phyloP scores from a whole-genome alignment of 2,329 filamentous ascomycete genomes.

The Aspergillus felis region DNA sequence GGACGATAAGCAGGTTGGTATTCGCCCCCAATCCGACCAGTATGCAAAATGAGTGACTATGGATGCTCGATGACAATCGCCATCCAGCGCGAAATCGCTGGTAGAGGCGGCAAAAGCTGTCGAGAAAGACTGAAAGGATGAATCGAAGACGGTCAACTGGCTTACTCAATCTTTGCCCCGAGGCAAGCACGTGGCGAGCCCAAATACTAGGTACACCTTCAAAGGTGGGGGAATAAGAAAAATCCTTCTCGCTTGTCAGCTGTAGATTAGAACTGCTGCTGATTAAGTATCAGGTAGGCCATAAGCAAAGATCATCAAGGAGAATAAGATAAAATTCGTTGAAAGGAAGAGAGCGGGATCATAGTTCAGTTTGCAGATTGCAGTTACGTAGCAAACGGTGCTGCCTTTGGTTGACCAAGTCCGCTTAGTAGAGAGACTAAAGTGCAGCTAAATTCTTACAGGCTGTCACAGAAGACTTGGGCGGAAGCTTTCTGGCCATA shows the following conservation, averaged over 20 bases:
- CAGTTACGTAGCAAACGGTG: background rate
- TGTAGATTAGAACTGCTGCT: background rate
- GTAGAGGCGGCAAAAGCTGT: background rate
- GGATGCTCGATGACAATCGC: slow-evolving; percentile 6
- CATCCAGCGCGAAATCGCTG: slow-evolving; percentile 2
- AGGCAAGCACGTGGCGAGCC: slow-evolving; percentile 12
- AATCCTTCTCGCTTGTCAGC: background rate
- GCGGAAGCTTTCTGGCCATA: background rate
- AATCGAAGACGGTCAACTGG: slow-evolving; percentile 1
- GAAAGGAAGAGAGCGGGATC: background rate
- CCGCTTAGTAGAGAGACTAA: background rate
- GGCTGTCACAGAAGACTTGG: background rate
- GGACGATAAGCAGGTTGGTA: background rate
- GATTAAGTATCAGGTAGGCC: background rate
- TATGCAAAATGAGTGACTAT: slow-evolving; percentile 12
- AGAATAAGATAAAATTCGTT: background rate
- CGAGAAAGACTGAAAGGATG: slow-evolving; percentile 1
- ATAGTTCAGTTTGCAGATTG: background rate
- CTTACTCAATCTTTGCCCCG: slow-evolving; percentile 10
- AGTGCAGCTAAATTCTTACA: background rate
- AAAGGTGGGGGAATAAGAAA: background rate
- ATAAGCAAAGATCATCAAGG: background rate
- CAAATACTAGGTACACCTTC: background rate
- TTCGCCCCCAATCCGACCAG: background rate
- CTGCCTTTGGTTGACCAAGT: background rate